Evolutionary conservation across 768 basidiomycete genomes (phyloP).

Genomic region (Pluteus cervinus): DNA sequence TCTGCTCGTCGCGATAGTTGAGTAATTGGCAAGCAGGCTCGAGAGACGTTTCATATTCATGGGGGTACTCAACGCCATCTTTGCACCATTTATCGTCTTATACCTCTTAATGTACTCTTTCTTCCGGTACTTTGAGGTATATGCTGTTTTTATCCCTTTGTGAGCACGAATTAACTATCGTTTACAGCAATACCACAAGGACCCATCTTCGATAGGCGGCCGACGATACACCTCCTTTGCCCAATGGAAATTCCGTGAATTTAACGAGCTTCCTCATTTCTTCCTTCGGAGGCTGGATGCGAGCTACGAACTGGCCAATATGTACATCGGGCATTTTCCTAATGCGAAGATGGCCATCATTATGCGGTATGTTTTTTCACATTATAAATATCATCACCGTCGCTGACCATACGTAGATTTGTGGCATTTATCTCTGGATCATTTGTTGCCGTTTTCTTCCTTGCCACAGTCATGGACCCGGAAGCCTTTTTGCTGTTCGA

Average conservation of each 20-base stretch:
- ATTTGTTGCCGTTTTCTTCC: constrained; percentile 90
- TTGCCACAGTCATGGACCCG: constrained; percentile 89
- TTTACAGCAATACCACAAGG: constrained; percentile 93
- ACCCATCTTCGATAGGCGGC: constrained; percentile 90
- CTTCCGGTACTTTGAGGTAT: constrained; percentile 99
- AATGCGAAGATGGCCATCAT: constrained; percentile 88
- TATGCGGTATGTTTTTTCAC: constrained; percentile 56
- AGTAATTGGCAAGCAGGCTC: constrained; percentile 41
- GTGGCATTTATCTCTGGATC: constrained; percentile 95
- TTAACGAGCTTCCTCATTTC: constrained; percentile 94
- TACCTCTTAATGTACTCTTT: constrained; percentile 98
- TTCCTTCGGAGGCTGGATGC: constrained; percentile 83
- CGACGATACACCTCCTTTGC: constrained; percentile 93
- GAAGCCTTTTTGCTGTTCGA: constrained; percentile 93
- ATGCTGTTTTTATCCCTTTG: neutral
- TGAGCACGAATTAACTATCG: constrained; percentile 7
- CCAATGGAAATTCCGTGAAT: constrained; percentile 98
- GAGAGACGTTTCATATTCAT: constrained; percentile 89
- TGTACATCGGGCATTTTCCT: constrained; percentile 97
- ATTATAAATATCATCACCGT: constrained; percentile 1
- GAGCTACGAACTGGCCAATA: constrained; percentile 84
- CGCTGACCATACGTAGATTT: constrained; percentile 49
- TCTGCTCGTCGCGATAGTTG: neutral
- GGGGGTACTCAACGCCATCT: constrained; percentile 92
- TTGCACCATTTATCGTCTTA: constrained; percentile 94